Evolutionary conservation across 2,329 filamentous ascomycete genomes (phyloP), one percentile per base, ranked within the genome.

Genomic region (Cordyceps javanica): DNA sequence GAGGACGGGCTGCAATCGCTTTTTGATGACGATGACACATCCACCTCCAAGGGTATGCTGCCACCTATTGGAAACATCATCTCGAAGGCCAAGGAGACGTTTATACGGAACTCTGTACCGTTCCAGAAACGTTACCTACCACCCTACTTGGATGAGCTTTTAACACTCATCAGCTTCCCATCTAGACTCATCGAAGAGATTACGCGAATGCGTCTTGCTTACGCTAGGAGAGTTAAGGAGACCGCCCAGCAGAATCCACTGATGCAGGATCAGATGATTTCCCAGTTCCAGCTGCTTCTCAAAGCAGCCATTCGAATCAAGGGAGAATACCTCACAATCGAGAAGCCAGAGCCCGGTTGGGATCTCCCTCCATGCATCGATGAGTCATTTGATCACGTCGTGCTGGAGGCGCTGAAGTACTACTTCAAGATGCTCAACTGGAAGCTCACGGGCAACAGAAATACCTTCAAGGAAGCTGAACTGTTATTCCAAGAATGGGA

Each of bases 381-480:
- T 68, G 94, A 99, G 69, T 91, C 91, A 42, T 99, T 97, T 67
- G 94, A 97, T 69, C 82, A 87, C 34, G 90, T 95, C 19, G 90
- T 97, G 10, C 75, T 99, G 44, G 93, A 97, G 67, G 92, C 93
- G 0, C 78, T 99, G 64, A 95, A 93, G 70, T 97, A 96, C 72
- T 99, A 99, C 73, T 99, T 99, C 80, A 94, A 93, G 71, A 92
- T 99, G 82, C 79, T 99, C 45, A 97, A 97, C 69, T 97, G 92
- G 91, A 97, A 97, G 72, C 78, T 99, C 55, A 92, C 89, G 65
- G 90, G 91, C 57, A 97, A 97, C 77, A 97, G 97, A 72, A 99
- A 97, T 74, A 97, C 92, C 0, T 99, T 99, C 81, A 97, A 97
- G 69, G 94, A 99, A 72, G 94, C 94, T 7, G 94, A 99, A 77